phyloP scores from a whole-genome alignment of 257 asterid genomes.

The Plectranthus barbatus region DNA sequence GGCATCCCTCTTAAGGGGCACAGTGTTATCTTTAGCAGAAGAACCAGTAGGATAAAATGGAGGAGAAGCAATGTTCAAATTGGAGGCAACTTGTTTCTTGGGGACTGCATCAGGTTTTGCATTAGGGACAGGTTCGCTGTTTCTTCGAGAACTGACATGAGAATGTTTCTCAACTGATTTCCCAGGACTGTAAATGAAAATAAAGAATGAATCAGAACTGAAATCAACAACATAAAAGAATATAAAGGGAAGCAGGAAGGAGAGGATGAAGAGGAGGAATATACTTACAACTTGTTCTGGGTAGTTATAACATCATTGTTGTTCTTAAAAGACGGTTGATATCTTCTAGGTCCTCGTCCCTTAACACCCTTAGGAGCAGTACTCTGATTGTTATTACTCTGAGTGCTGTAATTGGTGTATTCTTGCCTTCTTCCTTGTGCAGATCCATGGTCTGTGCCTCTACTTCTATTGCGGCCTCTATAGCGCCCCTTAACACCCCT shows the following conservation, averaged over 20 bases:
- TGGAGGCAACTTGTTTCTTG: constrained; percentile 62
- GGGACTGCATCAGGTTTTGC: constrained; percentile 38
- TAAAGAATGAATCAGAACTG: constrained; percentile 5
- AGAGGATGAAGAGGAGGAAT: not conserved
- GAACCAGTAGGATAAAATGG: constrained; percentile 95
- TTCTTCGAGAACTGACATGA: constrained; percentile 36
- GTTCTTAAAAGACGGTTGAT: constrained; percentile 58
- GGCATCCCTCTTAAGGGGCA: constrained; percentile 41
- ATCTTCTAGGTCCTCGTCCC: constrained; percentile 91
- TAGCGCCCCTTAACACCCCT: constrained; percentile 63
- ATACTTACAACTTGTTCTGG: constrained; percentile 67
- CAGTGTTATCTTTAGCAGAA: constrained; percentile 49
- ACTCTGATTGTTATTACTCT: constrained; percentile 40
- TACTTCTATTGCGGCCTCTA: constrained; percentile 63
- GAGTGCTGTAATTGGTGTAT: constrained; percentile 27
- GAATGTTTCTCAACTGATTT: constrained; percentile 45
- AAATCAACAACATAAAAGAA: not conserved
- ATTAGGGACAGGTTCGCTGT: constrained; percentile 36
- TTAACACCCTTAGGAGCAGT: constrained; percentile 54
- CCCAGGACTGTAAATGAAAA: constrained; percentile 42
- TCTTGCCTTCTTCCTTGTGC: constrained; percentile 47
- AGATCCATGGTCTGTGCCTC: constrained; percentile 53
- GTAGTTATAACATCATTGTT: constrained; percentile 36
- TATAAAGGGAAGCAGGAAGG: not conserved
- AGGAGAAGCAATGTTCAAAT: constrained; percentile 87